phyloP scores from a whole-genome alignment of 2,329 filamentous ascomycete species.

The Byssochlamys sp. region DNA sequence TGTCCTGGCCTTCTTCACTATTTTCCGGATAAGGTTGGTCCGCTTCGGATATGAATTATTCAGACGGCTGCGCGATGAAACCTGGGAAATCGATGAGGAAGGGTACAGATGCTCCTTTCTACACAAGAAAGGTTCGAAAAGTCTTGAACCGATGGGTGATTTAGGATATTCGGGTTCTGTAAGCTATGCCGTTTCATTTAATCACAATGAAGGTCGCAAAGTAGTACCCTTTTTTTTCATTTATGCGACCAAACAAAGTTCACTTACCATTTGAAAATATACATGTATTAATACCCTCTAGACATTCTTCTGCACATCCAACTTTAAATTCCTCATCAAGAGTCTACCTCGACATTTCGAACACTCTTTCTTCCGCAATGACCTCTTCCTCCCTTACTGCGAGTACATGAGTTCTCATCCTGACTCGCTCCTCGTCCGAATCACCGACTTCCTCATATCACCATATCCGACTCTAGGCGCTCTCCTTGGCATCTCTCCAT shows the following conservation, averaged over 20 bases:
- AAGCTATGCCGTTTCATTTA: conserved; percentile 6
- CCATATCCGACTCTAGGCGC: conserved; percentile 50
- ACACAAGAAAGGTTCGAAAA: conserved; percentile 28
- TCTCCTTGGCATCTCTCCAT: conserved; percentile 51
- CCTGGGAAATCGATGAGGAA: conserved; percentile 46
- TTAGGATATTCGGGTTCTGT: conserved; percentile 65
- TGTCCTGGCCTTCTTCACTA: conserved; percentile 45
- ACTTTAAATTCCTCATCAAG: conserved; percentile 62
- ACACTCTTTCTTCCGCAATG: conserved; percentile 58
- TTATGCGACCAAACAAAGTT: background rate
- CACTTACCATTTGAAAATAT: background rate
- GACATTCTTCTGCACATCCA: conserved; percentile 61
- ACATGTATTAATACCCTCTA: conserved; percentile 13
- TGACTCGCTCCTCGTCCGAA: conserved; percentile 57
- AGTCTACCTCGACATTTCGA: conserved; percentile 61
- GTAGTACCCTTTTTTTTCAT: no score
- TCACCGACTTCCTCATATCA: conserved; percentile 58
- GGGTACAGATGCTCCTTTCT: conserved; percentile 48
- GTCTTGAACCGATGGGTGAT: conserved; percentile 53
- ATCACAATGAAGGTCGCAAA: background rate
- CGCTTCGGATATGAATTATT: conserved; percentile 43
- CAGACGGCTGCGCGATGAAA: conserved; percentile 39
- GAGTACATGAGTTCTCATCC: conserved; percentile 53
- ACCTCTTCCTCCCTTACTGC: conserved; percentile 56
- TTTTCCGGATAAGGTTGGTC: conserved; percentile 42